phyloP scores from a whole-genome alignment of 345 rosid species.

The Pugionium cornutum region DNA sequence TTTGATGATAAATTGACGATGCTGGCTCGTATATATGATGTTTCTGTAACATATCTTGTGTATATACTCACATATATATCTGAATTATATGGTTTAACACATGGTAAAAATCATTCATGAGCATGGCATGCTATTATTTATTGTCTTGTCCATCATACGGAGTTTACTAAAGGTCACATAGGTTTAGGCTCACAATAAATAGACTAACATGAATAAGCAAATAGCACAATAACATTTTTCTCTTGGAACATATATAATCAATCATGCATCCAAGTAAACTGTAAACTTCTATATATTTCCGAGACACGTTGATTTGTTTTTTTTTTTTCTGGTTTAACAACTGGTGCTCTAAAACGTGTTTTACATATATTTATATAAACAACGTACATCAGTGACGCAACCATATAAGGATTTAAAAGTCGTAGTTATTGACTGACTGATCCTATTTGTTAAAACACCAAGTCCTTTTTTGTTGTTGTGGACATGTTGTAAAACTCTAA shows the following conservation, averaged over 20 bases:
- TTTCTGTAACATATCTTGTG: not conserved
- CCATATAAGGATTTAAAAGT: not conserved
- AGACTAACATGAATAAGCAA: not conserved
- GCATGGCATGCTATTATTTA: not conserved
- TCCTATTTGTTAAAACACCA: no score
- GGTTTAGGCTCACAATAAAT: not conserved
- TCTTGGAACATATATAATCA: not conserved
- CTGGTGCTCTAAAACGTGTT: no score
- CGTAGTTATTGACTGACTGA: not conserved
- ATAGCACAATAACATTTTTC: conserved; percentile 4
- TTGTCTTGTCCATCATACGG: not conserved
- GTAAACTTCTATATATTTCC: not conserved
- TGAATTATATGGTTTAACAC: conserved; percentile 6
- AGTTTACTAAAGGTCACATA: conserved; percentile 7
- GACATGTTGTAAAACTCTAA: no score
- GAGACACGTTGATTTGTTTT: conserved; percentile 5
- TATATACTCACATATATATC: no score
- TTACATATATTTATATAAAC: not conserved
- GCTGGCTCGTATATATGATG: not conserved
- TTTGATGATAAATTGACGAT: conserved; percentile 24
- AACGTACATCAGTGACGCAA: not conserved
- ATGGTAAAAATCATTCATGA: not conserved
- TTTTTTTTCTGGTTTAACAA: not conserved
- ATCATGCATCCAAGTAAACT: conserved; percentile 17
- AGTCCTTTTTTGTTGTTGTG: no score